Evolutionary conservation across 257 asterid genomes (phyloP).

Genomic region (Thymus quinquecostatus): DNA sequence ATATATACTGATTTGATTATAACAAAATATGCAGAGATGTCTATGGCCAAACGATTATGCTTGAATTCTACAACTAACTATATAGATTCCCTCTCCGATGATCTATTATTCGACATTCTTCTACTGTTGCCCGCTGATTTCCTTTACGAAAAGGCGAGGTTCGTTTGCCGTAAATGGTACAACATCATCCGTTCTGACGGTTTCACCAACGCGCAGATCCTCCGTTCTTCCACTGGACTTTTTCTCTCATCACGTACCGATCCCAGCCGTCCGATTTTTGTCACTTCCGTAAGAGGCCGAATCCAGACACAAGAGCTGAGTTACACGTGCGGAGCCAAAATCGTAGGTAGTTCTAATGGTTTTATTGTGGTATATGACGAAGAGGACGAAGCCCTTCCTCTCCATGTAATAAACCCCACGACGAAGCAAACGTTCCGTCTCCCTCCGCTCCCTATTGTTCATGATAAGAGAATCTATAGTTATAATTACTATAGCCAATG

Average conservation of each 20-base stretch:
- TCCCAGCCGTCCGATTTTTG: neutral
- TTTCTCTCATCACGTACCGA: neutral
- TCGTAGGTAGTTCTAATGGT: neutral
- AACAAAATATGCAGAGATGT: too few species aligned
- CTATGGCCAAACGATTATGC: too few species aligned
- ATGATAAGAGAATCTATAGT: too few species aligned
- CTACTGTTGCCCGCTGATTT: constrained; percentile 1
- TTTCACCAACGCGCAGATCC: neutral
- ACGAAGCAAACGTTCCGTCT: neutral
- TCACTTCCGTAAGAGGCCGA: neutral
- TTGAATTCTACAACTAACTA: too few species aligned
- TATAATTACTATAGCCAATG: too few species aligned
- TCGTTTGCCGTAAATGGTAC: constrained; percentile 15
- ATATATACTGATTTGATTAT: too few species aligned
- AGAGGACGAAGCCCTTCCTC: too few species aligned
- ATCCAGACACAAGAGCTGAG: neutral
- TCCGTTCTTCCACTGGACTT: neutral
- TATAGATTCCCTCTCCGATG: constrained; percentile 2
- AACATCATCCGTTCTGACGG: neutral
- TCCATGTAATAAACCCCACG: too few species aligned
- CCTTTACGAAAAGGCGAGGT: neutral
- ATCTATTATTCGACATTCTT: neutral
- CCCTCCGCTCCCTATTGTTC: neutral
- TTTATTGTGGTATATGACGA: neutral
- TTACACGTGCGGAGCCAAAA: neutral